Evolutionary conservation across 805 yeast species (phyloP).

Genomic region (Barnettozyma californica): DNA sequence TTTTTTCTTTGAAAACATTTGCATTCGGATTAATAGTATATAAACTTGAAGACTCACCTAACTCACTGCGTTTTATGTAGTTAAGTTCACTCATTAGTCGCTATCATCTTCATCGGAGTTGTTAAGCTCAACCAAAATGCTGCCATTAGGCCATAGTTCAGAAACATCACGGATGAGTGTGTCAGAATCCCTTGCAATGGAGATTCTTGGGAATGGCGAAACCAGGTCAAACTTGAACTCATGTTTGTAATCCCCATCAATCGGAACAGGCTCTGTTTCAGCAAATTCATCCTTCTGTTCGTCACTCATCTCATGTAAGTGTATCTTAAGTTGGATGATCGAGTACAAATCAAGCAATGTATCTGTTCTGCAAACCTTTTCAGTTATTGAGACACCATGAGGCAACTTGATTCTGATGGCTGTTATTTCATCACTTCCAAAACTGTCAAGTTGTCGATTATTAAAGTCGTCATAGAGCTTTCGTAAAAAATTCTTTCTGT

Average conservation of each 20-base stretch:
- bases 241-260: conserved; percentile 31
- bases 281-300: conserved; percentile 8
- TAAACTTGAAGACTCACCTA: neutral
- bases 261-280: neutral
- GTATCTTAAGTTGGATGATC: conserved; percentile 40
- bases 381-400: conserved; percentile 44
- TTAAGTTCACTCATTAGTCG: neutral
- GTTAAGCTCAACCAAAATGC: conserved; percentile 44
- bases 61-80: too few relatives aligned
- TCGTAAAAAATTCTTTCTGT: conserved; percentile 9
- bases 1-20: neutral
- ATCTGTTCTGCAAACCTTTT: conserved; percentile 36
- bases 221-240: conserved; percentile 49
- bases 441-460: conserved; percentile 7
- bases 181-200: conserved; percentile 32
- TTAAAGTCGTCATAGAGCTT: neutral
- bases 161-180: conserved; percentile 34
- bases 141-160: conserved; percentile 69
- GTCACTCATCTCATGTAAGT: conserved; percentile 12
- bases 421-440: conserved; percentile 29
- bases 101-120: conserved; percentile 27
- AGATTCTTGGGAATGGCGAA: conserved; percentile 58
- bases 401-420: conserved; percentile 52
- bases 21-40: neutral
- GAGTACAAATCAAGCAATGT: conserved; percentile 43